phyloP scores from a whole-genome alignment of 2,329 filamentous ascomycete species.

The Trichoderma sp. region DNA sequence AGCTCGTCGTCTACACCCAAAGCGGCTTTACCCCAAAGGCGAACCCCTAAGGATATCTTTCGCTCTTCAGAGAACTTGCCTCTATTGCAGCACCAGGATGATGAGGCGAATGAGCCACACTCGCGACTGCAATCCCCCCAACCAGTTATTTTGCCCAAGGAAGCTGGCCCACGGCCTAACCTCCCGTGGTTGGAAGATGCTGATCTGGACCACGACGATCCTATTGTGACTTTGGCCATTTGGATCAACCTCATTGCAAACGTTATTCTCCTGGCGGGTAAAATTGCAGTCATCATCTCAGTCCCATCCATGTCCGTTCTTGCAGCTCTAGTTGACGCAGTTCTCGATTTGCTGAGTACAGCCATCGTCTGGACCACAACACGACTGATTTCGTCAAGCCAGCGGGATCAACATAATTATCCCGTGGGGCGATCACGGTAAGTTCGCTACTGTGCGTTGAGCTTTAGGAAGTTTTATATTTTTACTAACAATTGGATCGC shows the following conservation, averaged over 20 bases:
- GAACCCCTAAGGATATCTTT: conserved; percentile 84
- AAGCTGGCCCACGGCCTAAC: conserved; percentile 45
- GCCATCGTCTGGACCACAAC: conserved; percentile 79
- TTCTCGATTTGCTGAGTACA: conserved; percentile 76
- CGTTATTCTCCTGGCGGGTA: conserved; percentile 67
- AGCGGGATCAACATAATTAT: conserved; percentile 70
- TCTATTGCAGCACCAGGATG: conserved; percentile 51
- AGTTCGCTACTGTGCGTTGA: conserved; percentile 20
- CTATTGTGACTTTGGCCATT: conserved; percentile 81
- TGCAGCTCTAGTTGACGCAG: conserved; percentile 74
- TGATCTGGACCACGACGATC: conserved; percentile 66
- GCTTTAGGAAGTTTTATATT: background rate
- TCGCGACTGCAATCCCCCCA: background rate
- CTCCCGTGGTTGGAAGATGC: conserved; percentile 72
- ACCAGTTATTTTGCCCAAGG: background rate
- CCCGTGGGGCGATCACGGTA: conserved; percentile 68
- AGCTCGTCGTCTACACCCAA: conserved; percentile 31
- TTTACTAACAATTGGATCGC: background rate
- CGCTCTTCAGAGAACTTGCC: conserved; percentile 68
- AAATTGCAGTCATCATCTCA: conserved; percentile 71
- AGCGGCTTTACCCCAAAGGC: conserved; percentile 54
- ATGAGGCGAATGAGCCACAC: conserved; percentile 32
- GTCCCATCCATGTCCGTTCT: conserved; percentile 80
- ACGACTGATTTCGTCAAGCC: conserved; percentile 61
- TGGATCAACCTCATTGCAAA: conserved; percentile 83